These are phyloP conservation scores for Coemansia sp. DNA, from an alignment of 192 early-diverging fungal species.

Conservation along the genomic window DNA sequence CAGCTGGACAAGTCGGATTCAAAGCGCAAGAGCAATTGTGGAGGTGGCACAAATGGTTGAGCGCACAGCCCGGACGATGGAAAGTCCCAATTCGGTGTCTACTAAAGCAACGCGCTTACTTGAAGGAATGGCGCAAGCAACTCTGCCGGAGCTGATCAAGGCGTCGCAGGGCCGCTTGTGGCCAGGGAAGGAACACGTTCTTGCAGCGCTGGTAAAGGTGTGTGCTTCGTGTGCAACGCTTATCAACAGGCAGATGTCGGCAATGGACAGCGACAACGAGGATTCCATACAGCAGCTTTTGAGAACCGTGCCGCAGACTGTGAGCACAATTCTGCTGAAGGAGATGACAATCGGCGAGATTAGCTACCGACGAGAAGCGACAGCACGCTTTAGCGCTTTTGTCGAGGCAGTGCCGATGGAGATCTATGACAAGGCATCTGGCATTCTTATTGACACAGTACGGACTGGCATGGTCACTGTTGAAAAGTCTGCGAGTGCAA, in stretches of 20 bases:
- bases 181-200: constrained; percentile 45
- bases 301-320: constrained; percentile 1
- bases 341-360: constrained; percentile 27
- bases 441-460: constrained; percentile 15
- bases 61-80: constrained; percentile 13
- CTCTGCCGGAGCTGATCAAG: constrained; percentile 22
- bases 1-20: constrained; percentile 37
- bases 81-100: background rate
- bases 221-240: constrained; percentile 13
- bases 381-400: constrained; percentile 25
- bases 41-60: constrained; percentile 31
- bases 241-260: background rate
- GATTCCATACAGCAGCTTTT: background rate
- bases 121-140: constrained; percentile 9
- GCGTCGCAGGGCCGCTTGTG: constrained; percentile 37
- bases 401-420: constrained; percentile 16
- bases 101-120: background rate
- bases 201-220: constrained; percentile 34
- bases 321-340: constrained; percentile 27
- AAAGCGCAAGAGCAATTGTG: constrained; percentile 34
- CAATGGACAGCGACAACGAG: background rate
- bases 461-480: background rate
- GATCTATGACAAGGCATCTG: constrained; percentile 18
- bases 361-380: constrained; percentile 25
- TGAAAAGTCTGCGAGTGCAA: constrained; percentile 1